Evolutionary conservation across 345 rosid genomes (phyloP), one percentile per base, ranked within the genome.

Genomic region (Noccaea bulbosa): DNA sequence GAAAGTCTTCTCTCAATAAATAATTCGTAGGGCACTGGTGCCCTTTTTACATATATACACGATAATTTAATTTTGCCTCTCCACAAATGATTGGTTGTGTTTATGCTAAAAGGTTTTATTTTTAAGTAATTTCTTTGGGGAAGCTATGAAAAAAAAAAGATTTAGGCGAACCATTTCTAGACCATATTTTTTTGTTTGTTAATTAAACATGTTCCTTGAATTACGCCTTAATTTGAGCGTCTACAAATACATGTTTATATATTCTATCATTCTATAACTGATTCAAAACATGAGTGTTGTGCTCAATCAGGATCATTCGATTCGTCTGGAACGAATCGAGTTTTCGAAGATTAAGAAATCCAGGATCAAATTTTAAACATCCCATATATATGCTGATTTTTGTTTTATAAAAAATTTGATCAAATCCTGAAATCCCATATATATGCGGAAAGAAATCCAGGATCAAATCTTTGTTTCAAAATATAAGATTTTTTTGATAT

Each of bases 221-320:
- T 88, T 84, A 77, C 82, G 87, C 88, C 90, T 81, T 77, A 62
- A 81, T 79, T 80, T 77, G 43, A 72, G 86, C 51, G 54, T 40
- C 46, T 62, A 39, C 41, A 57, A 1, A 48, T 11, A 8, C 16
- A 48, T 24, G 43, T 59, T 57, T 22, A 47, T 20, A 22, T n/a
- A 14, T 68, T 8, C 6, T 5, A 9, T 16, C n/a, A n/a, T n/a
- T n/a, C n/a, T n/a, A n/a, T n/a, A 4, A 11, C 16, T 53, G 48
- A 9, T 22, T 51, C 52, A 0, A 43, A 51, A 48, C 8, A 48
- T 34, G 47, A 33, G 55, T 7, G 34, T 33, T 17, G 34, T n/a
- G 52, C 40, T 15, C 1, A 6, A n/a, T 45, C 67, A 45, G 32
- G 10, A 62, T 8, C 8, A 5, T 4, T 62, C 9, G 7, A 54